These are phyloP conservation scores for Teratosphaeria zuluensis DNA, from an alignment of 2,329 filamentous ascomycete genomes.

Conservation along the genomic window DNA sequence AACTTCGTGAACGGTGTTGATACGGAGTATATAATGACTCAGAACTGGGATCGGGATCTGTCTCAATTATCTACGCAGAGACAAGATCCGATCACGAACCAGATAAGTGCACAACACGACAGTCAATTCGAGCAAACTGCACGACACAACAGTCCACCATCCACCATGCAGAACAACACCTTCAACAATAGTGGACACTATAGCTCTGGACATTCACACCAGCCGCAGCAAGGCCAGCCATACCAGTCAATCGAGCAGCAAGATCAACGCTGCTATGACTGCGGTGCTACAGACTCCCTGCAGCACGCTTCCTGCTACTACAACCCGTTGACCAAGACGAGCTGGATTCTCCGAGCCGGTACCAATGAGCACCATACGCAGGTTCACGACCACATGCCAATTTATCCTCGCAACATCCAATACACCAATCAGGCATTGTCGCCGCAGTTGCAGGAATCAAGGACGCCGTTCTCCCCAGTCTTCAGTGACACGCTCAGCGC, in stretches of 20 bases:
- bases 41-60: not conserved
- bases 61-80: not conserved
- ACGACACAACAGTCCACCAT: not conserved
- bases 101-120: not conserved
- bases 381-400: not conserved
- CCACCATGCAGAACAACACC: not conserved
- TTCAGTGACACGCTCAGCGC: not conserved
- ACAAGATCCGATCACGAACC: not conserved
- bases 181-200: not conserved
- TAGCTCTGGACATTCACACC: not conserved
- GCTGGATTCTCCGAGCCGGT: not conserved
- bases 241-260: not conserved
- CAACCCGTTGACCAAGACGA: not conserved
- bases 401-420: not conserved
- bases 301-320: not conserved
- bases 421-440: not conserved
- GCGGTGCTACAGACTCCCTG: not conserved
- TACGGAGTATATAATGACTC: not conserved
- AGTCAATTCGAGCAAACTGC: not conserved
- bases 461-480: not conserved
- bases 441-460: not conserved
- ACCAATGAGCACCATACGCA: not conserved
- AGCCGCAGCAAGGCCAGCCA: not conserved
- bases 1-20: not conserved
- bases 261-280: not conserved